Conservation (phyloP, 495 filamentous ascomycete genomes). For the Halenospora varia region DNA sequence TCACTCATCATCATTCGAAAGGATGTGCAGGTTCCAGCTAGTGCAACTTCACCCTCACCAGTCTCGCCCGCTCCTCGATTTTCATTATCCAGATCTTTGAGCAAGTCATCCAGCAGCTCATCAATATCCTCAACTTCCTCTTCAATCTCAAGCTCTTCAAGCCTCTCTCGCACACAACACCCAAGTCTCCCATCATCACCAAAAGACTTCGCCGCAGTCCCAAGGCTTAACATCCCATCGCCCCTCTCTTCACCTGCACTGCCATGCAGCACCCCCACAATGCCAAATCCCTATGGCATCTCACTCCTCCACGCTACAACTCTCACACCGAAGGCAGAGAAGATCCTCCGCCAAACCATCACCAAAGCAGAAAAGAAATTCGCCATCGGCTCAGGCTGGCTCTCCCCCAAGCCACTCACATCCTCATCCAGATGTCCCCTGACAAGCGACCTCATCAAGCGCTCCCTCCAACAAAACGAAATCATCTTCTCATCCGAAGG, state of each 20-base stretch:
- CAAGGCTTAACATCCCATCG: not conserved
- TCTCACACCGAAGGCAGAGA: conserved; percentile 17
- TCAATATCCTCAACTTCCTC: not conserved
- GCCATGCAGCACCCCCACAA: not conserved
- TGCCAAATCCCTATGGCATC: conserved; percentile 19
- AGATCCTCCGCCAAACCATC: conserved; percentile 17
- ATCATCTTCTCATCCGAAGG: conserved; percentile 67
- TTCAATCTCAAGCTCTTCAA: conserved; percentile 3
- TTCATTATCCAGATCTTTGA: conserved; percentile 1
- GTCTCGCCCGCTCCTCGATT: not conserved
- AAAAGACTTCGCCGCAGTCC: not conserved
- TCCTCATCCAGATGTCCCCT: conserved; percentile 32
- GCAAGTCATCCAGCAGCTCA: conserved; percentile 13
- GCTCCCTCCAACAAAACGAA: conserved; percentile 65
- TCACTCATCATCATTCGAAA: conserved; percentile 46
- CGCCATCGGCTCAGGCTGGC: conserved; percentile 31
- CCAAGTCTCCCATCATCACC: conserved; percentile 10
- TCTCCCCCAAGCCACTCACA: conserved; percentile 29
- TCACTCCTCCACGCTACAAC: conserved; percentile 14
- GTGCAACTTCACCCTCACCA: not conserved
- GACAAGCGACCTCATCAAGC: conserved; percentile 52
- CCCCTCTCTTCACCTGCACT: not conserved
- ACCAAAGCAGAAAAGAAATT: conserved; percentile 22
- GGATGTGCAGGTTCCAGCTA: conserved; percentile 41
- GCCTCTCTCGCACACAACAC: conserved; percentile 9